A percentile compares a stretch with the other conserved stretches of the same genome.
phyloP scores from a whole-genome alignment of 2,329 filamentous ascomycete species.

The Colletotrichum sp. region DNA sequence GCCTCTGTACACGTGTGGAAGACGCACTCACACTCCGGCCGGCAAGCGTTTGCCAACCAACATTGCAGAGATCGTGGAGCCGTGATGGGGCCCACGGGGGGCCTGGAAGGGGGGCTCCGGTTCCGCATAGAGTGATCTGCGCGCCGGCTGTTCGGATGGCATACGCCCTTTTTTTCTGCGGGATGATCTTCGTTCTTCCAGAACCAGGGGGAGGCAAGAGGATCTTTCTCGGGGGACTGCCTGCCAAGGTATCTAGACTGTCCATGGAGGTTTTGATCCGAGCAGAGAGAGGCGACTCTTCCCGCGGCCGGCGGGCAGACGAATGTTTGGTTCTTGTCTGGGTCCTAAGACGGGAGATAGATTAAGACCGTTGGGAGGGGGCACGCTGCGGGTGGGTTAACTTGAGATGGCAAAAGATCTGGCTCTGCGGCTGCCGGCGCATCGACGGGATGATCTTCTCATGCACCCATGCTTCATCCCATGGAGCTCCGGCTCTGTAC shows the following conservation, averaged over 20 bases:
- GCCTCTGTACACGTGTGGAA: neutral
- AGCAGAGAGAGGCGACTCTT: neutral
- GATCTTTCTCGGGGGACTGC: neutral
- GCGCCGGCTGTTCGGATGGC: slow-evolving; percentile 3
- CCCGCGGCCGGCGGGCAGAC: no score
- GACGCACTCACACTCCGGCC: neutral
- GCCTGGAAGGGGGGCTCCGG: neutral
- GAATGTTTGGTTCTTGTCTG: neutral
- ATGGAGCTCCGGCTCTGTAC: neutral
- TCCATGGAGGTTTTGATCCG: neutral
- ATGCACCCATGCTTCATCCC: neutral
- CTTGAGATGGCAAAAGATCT: neutral
- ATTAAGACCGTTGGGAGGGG: neutral
- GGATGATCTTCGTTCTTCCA: neutral
- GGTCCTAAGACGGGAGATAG: neutral
- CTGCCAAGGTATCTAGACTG: neutral
- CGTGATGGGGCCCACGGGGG: neutral
- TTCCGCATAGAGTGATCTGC: slow-evolving; percentile 16
- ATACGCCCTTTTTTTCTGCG: neutral
- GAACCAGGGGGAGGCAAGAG: neutral
- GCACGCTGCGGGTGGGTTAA: neutral
- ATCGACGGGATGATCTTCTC: neutral
- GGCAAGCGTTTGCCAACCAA: neutral
- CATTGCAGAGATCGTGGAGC: neutral
- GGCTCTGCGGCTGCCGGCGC: neutral